These are phyloP conservation scores for Babesia bigemina DNA, from an alignment of 169 alveolate genomes.

Conservation along the genomic window DNA sequence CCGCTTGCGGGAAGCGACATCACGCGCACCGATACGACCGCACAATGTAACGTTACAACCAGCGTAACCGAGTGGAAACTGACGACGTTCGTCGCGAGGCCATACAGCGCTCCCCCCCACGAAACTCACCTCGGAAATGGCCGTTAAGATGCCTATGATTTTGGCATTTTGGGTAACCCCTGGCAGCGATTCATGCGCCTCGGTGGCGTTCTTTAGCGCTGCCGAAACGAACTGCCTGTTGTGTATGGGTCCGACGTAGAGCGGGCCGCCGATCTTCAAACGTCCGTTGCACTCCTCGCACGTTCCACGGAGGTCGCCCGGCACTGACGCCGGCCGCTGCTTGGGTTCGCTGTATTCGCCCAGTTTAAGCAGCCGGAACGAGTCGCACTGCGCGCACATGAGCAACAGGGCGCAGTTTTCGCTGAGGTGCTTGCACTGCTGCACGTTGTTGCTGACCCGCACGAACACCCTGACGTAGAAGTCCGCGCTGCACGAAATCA, in stretches of 20 bases:
- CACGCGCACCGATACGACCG: neutral
- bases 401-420: conserved; percentile 81
- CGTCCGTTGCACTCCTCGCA: conserved; percentile 84
- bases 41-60: neutral
- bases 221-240: conserved; percentile 71
- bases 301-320: conserved; percentile 56
- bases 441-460: conserved; percentile 82
- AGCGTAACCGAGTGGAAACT: too few relatives aligned
- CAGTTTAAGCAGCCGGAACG: conserved; percentile 38
- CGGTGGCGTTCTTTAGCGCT: conserved; percentile 49
- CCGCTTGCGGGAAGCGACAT: too few relatives aligned
- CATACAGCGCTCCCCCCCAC: too few relatives aligned
- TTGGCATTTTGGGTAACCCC: conserved; percentile 50
- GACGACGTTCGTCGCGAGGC: too few relatives aligned
- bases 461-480: conserved; percentile 91
- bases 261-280: conserved; percentile 81
- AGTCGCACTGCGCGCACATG: conserved; percentile 59
- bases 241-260: conserved; percentile 79
- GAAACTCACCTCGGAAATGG: conserved; percentile 56
- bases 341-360: conserved; percentile 35
- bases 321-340: conserved; percentile 42
- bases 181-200: conserved; percentile 11
- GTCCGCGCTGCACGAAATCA: conserved; percentile 89
- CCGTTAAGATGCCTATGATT: conserved; percentile 48
- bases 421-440: conserved; percentile 84